These are phyloP conservation scores for Chenopodium suecicum DNA, from an alignment of 148 eudicot genomes.

Conservation along the genomic window DNA sequence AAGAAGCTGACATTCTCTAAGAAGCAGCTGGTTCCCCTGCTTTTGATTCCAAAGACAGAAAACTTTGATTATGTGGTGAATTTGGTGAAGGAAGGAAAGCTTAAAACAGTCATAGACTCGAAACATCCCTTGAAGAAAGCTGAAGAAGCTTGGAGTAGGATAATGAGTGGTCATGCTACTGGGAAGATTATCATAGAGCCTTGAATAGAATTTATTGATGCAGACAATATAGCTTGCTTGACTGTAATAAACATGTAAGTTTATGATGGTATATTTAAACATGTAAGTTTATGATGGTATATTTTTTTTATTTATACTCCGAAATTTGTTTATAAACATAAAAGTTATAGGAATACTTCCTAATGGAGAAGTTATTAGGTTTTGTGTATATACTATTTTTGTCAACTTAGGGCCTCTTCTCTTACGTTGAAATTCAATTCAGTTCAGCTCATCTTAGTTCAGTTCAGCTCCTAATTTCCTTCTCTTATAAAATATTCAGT, in stretches of 20 bases:
- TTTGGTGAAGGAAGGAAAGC: constrained; percentile 63
- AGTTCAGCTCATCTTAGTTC: too few relatives aligned
- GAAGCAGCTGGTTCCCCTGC: constrained; percentile 57
- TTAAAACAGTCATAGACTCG: constrained; percentile 72
- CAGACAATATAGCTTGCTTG: neutral
- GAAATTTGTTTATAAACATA: too few relatives aligned
- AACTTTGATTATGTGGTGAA: constrained; percentile 56
- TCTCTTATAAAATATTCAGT: too few relatives aligned
- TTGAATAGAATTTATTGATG: constrained; percentile 18
- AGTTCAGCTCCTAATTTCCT: too few relatives aligned
- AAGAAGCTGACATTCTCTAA: constrained; percentile 60
- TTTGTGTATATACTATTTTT: neutral
- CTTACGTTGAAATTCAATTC: too few relatives aligned
- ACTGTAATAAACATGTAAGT: too few relatives aligned
- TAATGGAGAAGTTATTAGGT: neutral
- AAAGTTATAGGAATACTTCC: too few relatives aligned
- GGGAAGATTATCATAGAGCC: constrained; percentile 77
- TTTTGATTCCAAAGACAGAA: constrained; percentile 40
- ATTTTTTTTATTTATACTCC: too few relatives aligned
- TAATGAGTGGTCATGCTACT: constrained; percentile 67
- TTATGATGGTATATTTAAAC: too few relatives aligned
- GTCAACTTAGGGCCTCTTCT: neutral
- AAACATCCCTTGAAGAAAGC: constrained; percentile 55
- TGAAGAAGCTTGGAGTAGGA: constrained; percentile 80
- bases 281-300: too few relatives aligned